Conservation (phyloP, 352 stramenopile genomes). For the Aphanomyces astaci region DNA sequence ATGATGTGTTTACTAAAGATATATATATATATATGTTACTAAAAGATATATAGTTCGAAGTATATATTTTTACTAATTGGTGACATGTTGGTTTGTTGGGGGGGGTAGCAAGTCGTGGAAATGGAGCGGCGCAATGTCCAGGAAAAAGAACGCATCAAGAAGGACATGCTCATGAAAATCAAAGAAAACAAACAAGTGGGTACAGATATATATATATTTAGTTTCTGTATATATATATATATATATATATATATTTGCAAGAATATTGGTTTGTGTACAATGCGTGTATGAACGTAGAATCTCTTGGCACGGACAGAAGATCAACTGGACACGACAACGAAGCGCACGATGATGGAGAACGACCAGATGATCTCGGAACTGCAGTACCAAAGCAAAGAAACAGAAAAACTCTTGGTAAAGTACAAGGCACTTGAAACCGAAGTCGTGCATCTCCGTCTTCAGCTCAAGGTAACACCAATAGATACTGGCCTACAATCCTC, state of each 20-base stretch:
- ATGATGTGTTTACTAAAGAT: too few species aligned
- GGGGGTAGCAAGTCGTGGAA: constrained; percentile 26
- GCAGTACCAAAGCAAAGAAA: constrained; percentile 48
- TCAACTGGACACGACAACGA: constrained; percentile 57
- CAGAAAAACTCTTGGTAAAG: constrained; percentile 52
- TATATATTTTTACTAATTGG: too few species aligned
- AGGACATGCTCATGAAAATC: constrained; percentile 53
- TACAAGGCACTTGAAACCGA: constrained; percentile 41
- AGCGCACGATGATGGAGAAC: constrained; percentile 76
- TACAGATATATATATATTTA: too few species aligned
- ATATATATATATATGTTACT: too few species aligned
- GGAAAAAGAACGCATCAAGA: constrained; percentile 58
- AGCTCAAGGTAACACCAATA: constrained; percentile 39
- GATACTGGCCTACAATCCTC: too few species aligned
- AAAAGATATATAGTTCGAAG: too few species aligned
- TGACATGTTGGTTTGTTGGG: neutral
- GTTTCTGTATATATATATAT: too few species aligned
- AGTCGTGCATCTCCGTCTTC: constrained; percentile 34
- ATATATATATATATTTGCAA: too few species aligned
- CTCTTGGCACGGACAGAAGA: constrained; percentile 50
- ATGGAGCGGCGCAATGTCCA: constrained; percentile 54
- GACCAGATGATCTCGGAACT: constrained; percentile 68
- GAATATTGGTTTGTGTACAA: too few species aligned
- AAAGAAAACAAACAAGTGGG: constrained; percentile 30
- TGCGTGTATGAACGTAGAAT: too few species aligned